phyloP scores from a whole-genome alignment of 805 yeast genomes.

The Metschnikowia cerradonensis region DNA sequence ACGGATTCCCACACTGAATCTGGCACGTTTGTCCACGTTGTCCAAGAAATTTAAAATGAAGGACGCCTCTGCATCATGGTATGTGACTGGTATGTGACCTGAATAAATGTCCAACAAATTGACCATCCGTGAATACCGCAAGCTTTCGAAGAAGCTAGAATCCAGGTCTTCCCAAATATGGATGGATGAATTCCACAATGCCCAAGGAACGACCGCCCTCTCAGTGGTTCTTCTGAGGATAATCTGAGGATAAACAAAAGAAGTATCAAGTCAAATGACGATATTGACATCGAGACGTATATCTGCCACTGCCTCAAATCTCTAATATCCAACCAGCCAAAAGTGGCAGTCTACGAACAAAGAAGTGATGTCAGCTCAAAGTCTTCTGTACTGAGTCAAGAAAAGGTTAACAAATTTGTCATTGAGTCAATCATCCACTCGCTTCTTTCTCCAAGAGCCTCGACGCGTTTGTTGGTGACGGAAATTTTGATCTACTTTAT shows the following conservation, averaged over 20 bases:
- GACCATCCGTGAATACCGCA: conserved; percentile 30
- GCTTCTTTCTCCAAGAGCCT: conserved; percentile 36
- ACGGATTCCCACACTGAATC: conserved; percentile 4
- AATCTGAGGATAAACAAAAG: conserved; percentile 36
- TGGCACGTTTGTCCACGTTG: conserved; percentile 7
- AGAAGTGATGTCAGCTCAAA: conserved; percentile 6
- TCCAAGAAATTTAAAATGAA: conserved; percentile 24
- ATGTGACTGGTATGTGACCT: conserved; percentile 39
- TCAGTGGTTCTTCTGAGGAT: conserved; percentile 36
- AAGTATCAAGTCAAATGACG: conserved; percentile 43
- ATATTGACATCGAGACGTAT: conserved; percentile 36
- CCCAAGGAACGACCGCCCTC: conserved; percentile 43
- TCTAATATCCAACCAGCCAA: conserved; percentile 22
- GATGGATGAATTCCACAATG: conserved; percentile 32
- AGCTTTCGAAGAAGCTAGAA: conserved; percentile 31
- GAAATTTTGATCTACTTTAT: conserved; percentile 38
- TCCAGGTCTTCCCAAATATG: conserved; percentile 24
- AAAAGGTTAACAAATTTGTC: conserved; percentile 27
- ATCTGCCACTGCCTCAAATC: conserved; percentile 38
- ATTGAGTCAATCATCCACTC: conserved; percentile 36
- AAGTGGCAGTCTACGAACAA: conserved; percentile 4
- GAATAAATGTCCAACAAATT: conserved; percentile 33
- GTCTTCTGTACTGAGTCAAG: conserved; percentile 2
- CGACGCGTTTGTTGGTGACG: conserved; percentile 39
- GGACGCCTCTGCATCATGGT: conserved; percentile 42